phyloP scores from a whole-genome alignment of 768 basidiomycete species.

The Suillus ampliporus region DNA sequence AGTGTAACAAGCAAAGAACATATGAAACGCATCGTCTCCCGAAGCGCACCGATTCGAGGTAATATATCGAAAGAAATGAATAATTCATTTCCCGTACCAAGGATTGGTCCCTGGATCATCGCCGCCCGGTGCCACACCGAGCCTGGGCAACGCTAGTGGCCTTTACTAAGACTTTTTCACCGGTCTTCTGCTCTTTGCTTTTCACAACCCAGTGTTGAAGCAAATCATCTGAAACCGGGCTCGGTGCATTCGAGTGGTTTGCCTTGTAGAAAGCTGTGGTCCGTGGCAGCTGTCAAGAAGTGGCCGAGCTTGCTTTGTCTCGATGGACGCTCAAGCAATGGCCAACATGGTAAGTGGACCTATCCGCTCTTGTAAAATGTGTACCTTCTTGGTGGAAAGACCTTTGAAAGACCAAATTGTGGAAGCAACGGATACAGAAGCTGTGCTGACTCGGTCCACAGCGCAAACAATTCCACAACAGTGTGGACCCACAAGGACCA shows the following conservation, averaged over 20 bases:
- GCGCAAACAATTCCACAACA: conserved; percentile 39
- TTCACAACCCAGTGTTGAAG: conserved; percentile 1
- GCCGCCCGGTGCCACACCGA: conserved; percentile 16
- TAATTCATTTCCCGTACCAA: conserved; percentile 6
- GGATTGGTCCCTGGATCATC: conserved; percentile 7
- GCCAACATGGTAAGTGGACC: conserved; percentile 24
- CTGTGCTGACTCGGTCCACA: conserved; percentile 17
- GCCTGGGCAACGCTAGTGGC: conserved; percentile 1
- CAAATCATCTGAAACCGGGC: conserved; percentile 8
- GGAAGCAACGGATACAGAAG: conserved; percentile 14
- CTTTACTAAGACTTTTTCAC: neutral
- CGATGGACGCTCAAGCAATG: conserved; percentile 15
- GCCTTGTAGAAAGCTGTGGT: conserved; percentile 21
- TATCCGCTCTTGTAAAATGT: conserved; percentile 2
- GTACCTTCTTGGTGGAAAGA: conserved; percentile 1
- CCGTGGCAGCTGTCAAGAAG: conserved; percentile 14
- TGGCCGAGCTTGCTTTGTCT: conserved; percentile 7
- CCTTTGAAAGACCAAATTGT: conserved; percentile 7
- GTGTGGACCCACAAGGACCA: conserved; percentile 41
- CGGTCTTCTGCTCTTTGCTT: conserved; percentile 5
- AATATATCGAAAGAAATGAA: neutral
- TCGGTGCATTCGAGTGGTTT: conserved; percentile 5
- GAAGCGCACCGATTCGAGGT: neutral
- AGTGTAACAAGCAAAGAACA: neutral
- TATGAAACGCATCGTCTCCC: neutral